Base-by-base conservation (phyloP, 345 rosid species). In the Linum lewisii region DNA sequence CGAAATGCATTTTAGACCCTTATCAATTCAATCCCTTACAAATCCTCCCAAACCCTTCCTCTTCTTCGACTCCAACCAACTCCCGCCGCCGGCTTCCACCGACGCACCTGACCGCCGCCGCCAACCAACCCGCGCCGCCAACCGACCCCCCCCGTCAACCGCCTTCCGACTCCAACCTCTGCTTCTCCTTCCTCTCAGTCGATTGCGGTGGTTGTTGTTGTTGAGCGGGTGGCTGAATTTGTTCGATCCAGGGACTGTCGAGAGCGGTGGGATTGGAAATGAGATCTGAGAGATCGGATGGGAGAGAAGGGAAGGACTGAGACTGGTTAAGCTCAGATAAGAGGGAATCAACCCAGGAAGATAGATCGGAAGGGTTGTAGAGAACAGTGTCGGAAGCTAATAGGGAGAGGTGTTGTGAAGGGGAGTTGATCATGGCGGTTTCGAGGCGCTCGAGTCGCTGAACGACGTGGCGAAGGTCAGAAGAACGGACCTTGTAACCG, bases 281-380 rank as follows among this genome's bases (percentile, higher is more conserved):
- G 60, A 72, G 58, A 34, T 75, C 76, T 2, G 72, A 59, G 24
- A 72, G 78, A 63, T 67, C 73, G 36, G 77, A 54, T 9, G 63
- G 71, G 0, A 62, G 69, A 44, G 72, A 57, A 51, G 66, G 54
- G 54, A 66, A 32, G 7, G 80, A 51, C 52, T 59, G 23, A 7
- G 77, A 56, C 44, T 68, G 81, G 63, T 67, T 54, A 81, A n/a
- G n/a, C n/a, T n/a, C n/a, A n/a, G n/a, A n/a, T n/a, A n/a, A n/a
- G n/a, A n/a, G n/a, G n/a, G n/a, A 77, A 53, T 83, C 85, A 6
- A 83, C 81, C 89, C 84, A 83, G 59, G 85, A 69, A 61, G 75
- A 79, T 47, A 83, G 76, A 72, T 83, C 85, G 38, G 89, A 69
- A 44, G 89, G 89, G 59, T 83, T 83, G 64, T 81, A 81, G 57